Percentiles rank a stretch among this genome's conserved stretches.
Evolutionary conservation across 129 eudicot genomes (phyloP).

Genomic region (Flaveria robusta): DNA sequence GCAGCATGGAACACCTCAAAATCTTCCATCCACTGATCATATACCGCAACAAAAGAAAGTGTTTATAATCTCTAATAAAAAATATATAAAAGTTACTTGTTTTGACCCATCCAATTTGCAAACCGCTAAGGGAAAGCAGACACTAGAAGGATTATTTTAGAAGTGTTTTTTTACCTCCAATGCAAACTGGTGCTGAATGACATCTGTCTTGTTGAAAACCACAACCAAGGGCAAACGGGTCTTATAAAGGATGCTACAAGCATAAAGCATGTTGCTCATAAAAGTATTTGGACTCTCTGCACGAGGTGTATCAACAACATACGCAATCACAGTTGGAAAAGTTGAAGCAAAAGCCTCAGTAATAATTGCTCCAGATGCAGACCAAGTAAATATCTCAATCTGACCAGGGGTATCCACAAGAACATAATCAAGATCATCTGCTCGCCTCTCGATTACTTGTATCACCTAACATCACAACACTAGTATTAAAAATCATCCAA

Average conservation of each 20-base stretch:
- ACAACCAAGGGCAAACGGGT: conserved; percentile 79
- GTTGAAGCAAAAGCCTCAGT: conserved; percentile 97
- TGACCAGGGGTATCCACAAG: conserved; percentile 99
- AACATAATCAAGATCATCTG: conserved; percentile 93
- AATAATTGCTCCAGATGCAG: conserved; percentile 95
- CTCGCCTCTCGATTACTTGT: conserved; percentile 74
- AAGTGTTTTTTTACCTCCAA: conserved; percentile 57
- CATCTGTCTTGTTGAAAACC: conserved; percentile 92
- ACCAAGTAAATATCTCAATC: conserved; percentile 98
- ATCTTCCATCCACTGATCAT: conserved; percentile 87
- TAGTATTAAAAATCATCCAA: background rate
- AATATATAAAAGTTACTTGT: too few relatives aligned
- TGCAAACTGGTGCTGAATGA: conserved; percentile 90
- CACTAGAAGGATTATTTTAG: background rate
- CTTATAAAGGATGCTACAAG: conserved; percentile 96
- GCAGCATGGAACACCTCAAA: conserved; percentile 91
- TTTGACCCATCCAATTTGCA: background rate
- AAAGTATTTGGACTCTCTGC: conserved; percentile 79
- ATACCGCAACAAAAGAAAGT: background rate
- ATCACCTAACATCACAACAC: conserved; percentile 54
- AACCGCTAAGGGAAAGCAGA: background rate
- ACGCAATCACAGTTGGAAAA: conserved; percentile 82
- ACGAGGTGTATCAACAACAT: conserved; percentile 96
- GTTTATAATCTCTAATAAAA: background rate
- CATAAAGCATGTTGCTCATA: conserved; percentile 98